phyloP scores from a whole-genome alignment of 225 moss, liverwort and hornwort genomes.

The Polytrichum formosum region DNA sequence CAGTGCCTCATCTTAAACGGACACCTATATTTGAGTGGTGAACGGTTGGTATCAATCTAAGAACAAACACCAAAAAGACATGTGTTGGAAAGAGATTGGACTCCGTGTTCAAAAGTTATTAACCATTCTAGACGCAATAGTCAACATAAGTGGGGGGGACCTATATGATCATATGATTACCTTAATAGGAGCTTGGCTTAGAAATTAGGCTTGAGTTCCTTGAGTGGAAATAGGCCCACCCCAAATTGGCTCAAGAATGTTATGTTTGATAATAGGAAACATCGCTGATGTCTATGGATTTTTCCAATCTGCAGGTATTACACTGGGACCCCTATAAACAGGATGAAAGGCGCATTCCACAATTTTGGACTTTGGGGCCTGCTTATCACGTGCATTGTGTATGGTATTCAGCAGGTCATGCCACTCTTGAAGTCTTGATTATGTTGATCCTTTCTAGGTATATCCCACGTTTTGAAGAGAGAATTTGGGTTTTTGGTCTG shows the following conservation, averaged over 20 bases:
- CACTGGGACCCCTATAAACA: constrained; percentile 66
- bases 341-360: constrained; percentile 48
- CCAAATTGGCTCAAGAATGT: background rate
- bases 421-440: constrained; percentile 26
- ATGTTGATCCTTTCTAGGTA: background rate
- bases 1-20: no score
- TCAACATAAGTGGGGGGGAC: no score
- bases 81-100: no score
- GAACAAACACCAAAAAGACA: no score
- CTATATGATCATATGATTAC: no score
- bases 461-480: no score
- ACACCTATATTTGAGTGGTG: no score
- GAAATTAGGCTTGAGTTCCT: background rate
- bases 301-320: constrained; percentile 53
- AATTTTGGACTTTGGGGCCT: constrained; percentile 54
- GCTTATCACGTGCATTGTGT: constrained; percentile 44
- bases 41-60: no score
- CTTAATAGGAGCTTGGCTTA: background rate
- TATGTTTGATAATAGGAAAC: background rate
- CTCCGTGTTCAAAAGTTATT: no score
- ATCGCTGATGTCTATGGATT: background rate
- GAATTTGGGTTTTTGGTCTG: no score
- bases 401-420: constrained; percentile 38
- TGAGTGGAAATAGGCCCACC: no score
- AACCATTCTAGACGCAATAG: no score